Evolutionary conservation across 2,329 filamentous ascomycete species (phyloP).

Genomic region (Nigrospora osmanthi): DNA sequence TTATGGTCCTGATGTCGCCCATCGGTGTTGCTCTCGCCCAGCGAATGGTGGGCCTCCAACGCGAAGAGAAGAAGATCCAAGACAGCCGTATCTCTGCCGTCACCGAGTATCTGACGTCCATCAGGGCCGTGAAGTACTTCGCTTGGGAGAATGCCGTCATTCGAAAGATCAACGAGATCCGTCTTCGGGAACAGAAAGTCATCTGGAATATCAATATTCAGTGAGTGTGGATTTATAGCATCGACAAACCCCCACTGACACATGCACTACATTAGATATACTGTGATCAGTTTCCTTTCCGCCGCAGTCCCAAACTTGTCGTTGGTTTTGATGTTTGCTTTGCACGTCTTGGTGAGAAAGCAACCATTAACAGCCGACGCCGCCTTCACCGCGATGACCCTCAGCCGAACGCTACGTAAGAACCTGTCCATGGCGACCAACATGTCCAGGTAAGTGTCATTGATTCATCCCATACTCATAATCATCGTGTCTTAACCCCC

Average conservation of each 20-base stretch:
- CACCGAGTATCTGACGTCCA: slow-evolving; percentile 49
- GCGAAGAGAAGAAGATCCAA: slow-evolving; percentile 44
- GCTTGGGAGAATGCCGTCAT: slow-evolving; percentile 49
- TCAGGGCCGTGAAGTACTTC: slow-evolving; percentile 53
- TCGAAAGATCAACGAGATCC: slow-evolving; percentile 40
- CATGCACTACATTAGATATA: slow-evolving; percentile 8
- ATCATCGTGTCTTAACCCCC: too few species aligned
- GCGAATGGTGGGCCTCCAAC: slow-evolving; percentile 41
- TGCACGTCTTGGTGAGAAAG: slow-evolving; percentile 39
- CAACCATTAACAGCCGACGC: slow-evolving; percentile 44
- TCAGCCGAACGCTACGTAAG: slow-evolving; percentile 44
- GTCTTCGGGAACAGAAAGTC: slow-evolving; percentile 42
- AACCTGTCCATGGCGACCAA: slow-evolving; percentile 43
- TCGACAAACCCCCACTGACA: slow-evolving; percentile 1
- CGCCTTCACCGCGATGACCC: slow-evolving; percentile 47
- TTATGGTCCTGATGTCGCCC: slow-evolving; percentile 39
- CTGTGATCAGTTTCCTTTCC: slow-evolving; percentile 35
- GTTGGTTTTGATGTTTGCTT: slow-evolving; percentile 44
- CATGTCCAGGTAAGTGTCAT: slow-evolving; percentile 32
- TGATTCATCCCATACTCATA: too few species aligned
- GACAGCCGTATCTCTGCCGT: slow-evolving; percentile 50
- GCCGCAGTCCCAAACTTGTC: slow-evolving; percentile 44
- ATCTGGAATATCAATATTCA: slow-evolving; percentile 46
- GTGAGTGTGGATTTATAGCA: slow-evolving; percentile 16
- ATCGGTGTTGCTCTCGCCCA: slow-evolving; percentile 41